phyloP scores from a whole-genome alignment of 2,329 filamentous ascomycete genomes.

The Trichophyton simii region DNA sequence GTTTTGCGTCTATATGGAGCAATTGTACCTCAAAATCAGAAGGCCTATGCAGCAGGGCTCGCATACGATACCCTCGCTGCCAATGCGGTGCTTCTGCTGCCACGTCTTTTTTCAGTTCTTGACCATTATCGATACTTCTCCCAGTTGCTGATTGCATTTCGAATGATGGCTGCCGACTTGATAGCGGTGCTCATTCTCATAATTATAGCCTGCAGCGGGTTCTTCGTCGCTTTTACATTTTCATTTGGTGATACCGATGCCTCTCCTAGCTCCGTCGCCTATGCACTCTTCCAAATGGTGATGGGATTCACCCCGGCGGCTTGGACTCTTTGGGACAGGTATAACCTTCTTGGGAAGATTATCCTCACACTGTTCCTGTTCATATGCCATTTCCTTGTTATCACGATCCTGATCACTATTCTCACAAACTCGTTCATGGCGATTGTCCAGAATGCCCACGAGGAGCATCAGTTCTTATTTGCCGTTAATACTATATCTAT shows the following conservation, averaged over 20 bases:
- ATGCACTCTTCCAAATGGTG: slow-evolving; percentile 80
- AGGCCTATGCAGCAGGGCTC: slow-evolving; percentile 61
- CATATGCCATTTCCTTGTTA: slow-evolving; percentile 87
- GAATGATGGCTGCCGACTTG: slow-evolving; percentile 84
- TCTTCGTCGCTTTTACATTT: slow-evolving; percentile 86
- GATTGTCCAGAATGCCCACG: slow-evolving; percentile 82
- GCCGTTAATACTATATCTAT: slow-evolving; percentile 95
- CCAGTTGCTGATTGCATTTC: slow-evolving; percentile 83
- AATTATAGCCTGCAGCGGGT: slow-evolving; percentile 79
- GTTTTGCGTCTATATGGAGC: slow-evolving; percentile 80
- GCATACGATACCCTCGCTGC: slow-evolving; percentile 91
- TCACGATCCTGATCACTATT: slow-evolving; percentile 92
- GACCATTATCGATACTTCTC: slow-evolving; percentile 96
- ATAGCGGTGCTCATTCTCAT: slow-evolving; percentile 75
- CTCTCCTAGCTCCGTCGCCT: slow-evolving; percentile 63
- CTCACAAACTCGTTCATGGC: slow-evolving; percentile 93
- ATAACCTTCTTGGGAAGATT: slow-evolving; percentile 64
- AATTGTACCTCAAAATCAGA: slow-evolving; percentile 59
- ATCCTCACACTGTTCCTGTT: slow-evolving; percentile 75
- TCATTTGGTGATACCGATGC: slow-evolving; percentile 61
- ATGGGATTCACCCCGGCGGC: slow-evolving; percentile 95
- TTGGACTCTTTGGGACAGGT: slow-evolving; percentile 77
- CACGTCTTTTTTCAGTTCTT: slow-evolving; percentile 79
- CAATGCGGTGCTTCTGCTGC: slow-evolving; percentile 78
- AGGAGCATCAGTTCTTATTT: slow-evolving; percentile 86